A percentile compares a stretch with the other conserved stretches of the same genome.
Conservation (phyloP, 1,139 yeast species). For the Protomyces gravidus region DNA sequence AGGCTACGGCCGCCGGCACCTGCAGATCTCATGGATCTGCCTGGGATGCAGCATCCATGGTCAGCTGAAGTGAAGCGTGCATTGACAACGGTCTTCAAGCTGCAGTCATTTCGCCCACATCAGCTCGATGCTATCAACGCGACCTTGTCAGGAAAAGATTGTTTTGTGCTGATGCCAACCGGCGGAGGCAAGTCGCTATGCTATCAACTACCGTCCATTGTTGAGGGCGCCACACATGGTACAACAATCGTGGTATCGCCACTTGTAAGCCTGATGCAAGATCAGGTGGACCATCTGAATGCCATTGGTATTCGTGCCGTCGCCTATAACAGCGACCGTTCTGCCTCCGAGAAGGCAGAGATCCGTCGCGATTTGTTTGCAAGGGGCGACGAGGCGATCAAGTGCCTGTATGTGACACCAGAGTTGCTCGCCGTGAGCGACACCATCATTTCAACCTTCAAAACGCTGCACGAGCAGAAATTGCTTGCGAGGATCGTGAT, state of each 20-base stretch:
- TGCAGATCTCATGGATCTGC: constrained; percentile 19
- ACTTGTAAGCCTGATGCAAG: constrained; percentile 92
- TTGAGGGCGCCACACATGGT: constrained; percentile 63
- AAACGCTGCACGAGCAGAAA: constrained; percentile 51
- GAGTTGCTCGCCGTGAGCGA: constrained; percentile 84
- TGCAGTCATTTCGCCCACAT: constrained; percentile 69
- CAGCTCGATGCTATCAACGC: constrained; percentile 85
- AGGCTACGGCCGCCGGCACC: neutral
- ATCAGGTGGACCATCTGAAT: constrained; percentile 80
- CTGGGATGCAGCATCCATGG: constrained; percentile 49
- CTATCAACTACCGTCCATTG: constrained; percentile 89
- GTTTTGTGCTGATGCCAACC: constrained; percentile 95
- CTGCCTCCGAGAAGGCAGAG: constrained; percentile 57
- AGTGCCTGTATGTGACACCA: constrained; percentile 84
- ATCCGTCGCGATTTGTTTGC: constrained; percentile 57
- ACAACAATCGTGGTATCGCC: constrained; percentile 93
- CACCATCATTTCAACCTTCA: constrained; percentile 63
- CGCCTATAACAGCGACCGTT: constrained; percentile 76
- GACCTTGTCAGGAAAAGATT: constrained; percentile 75
- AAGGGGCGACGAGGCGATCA: constrained; percentile 53
- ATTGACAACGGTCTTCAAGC: constrained; percentile 57
- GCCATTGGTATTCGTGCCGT: constrained; percentile 70
- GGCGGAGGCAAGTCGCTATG: constrained; percentile 98
- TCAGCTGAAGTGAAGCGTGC: constrained; percentile 59
- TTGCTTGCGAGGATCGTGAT: constrained; percentile 81